phyloP scores from a whole-genome alignment of 768 basidiomycete genomes.

The Calocera cornea region DNA sequence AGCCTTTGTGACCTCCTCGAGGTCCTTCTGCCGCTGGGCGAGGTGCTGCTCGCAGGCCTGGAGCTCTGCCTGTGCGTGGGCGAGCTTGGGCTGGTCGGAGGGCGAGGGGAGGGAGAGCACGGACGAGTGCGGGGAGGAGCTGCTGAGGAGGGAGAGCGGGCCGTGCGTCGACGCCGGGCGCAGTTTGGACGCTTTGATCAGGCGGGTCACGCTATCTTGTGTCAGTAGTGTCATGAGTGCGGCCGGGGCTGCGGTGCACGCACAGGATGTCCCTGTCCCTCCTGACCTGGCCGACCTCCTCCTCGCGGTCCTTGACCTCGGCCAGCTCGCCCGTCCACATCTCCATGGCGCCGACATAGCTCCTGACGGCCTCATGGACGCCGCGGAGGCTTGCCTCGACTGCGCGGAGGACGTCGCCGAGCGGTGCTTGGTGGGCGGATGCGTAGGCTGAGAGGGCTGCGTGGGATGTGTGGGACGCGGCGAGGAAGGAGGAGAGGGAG shows the following conservation, averaged over 20 bases:
- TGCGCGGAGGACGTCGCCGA: conserved; percentile 36
- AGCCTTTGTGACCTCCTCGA: conserved; percentile 38
- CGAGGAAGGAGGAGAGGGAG: conserved; percentile 43
- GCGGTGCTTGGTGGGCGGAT: conserved; percentile 44
- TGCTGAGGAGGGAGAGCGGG: conserved; percentile 31
- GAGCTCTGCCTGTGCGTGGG: conserved; percentile 54
- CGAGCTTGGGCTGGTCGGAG: conserved; percentile 10
- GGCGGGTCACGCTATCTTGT: conserved; percentile 48
- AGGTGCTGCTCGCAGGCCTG: conserved; percentile 73
- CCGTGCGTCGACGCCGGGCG: conserved; percentile 26
- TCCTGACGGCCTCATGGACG: conserved; percentile 54
- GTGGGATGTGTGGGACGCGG: conserved; percentile 45
- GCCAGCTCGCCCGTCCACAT: conserved; percentile 50
- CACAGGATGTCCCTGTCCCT: conserved; percentile 73
- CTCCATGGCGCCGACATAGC: conserved; percentile 48
- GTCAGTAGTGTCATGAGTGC: neutral
- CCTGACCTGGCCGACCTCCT: conserved; percentile 54
- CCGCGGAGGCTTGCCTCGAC: conserved; percentile 46
- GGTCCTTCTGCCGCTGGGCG: conserved; percentile 51
- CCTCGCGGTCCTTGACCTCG: conserved; percentile 50
- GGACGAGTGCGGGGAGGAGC: conserved; percentile 17
- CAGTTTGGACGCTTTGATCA: conserved; percentile 62
- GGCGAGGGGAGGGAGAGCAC: conserved; percentile 1
- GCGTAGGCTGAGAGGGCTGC: conserved; percentile 62
- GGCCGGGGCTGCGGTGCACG: conserved; percentile 22